Evolutionary conservation across 257 asterid genomes (phyloP).

Genomic region (Plectranthus barbatus): DNA sequence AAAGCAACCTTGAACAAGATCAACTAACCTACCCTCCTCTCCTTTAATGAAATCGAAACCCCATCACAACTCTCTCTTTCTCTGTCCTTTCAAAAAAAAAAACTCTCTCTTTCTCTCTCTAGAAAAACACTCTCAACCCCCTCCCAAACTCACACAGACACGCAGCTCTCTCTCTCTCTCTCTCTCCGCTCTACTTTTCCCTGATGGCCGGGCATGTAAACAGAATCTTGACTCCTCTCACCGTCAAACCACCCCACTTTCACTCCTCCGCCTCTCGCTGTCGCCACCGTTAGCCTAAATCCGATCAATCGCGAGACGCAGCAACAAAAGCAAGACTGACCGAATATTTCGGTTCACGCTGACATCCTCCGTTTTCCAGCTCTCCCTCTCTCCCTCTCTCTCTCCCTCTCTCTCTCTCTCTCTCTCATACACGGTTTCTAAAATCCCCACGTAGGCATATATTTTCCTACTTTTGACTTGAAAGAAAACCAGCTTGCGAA

Average conservation of each 20-base stretch:
- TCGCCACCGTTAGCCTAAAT: constrained; percentile 4
- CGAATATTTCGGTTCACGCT: constrained; percentile 28
- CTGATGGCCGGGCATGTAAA: neutral
- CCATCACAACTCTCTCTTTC: constrained; percentile 9
- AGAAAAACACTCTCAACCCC: no score
- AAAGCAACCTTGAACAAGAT: constrained; percentile 11
- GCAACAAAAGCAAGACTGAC: neutral
- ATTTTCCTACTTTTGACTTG: neutral
- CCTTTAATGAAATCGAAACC: constrained; percentile 19
- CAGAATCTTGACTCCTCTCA: constrained; percentile 1
- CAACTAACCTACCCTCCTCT: no score
- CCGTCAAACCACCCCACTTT: constrained; percentile 8
- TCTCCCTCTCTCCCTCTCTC: constrained; percentile 18
- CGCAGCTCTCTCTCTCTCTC: constrained; percentile 3
- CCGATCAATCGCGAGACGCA: neutral
- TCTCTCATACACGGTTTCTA: constrained; percentile 9
- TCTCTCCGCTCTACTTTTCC: neutral
- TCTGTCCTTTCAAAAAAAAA: no score
- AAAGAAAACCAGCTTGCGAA: constrained; percentile 3
- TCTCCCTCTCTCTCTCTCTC: no score
- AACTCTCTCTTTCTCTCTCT: constrained; percentile 18
- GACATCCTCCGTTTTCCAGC: constrained; percentile 32
- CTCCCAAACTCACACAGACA: constrained; percentile 12
- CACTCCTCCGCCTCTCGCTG: constrained; percentile 11
- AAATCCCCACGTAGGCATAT: neutral